phyloP scores from a whole-genome alignment of 345 rosid genomes.

The Eucalyptus sp. region DNA sequence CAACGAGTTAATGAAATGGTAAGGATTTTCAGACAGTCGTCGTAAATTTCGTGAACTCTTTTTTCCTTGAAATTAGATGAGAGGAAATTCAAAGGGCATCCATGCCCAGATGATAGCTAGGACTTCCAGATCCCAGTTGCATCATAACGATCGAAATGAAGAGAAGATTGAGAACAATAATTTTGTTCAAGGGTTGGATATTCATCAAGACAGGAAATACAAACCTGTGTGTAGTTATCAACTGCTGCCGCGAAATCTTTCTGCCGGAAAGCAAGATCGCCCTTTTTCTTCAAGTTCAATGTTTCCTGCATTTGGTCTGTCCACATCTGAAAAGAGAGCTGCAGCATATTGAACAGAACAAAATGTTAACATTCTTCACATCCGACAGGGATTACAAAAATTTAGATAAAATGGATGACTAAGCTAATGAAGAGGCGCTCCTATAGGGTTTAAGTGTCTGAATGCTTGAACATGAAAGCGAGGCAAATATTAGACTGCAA shows the following conservation, averaged over 20 bases:
- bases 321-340: slow-evolving; percentile 99
- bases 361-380: neutral
- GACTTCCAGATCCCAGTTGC: neutral
- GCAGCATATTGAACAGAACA: neutral
- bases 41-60: neutral
- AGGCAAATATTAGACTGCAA: neutral
- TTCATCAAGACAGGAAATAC: neutral
- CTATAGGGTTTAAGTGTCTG: neutral
- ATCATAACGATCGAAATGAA: neutral
- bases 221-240: slow-evolving; percentile 75
- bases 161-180: neutral
- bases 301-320: slow-evolving; percentile 94
- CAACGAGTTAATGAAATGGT: neutral
- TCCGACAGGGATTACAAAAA: neutral
- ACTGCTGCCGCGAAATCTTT: slow-evolving; percentile 58
- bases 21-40: neutral
- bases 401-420: neutral
- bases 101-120: neutral
- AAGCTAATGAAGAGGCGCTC: neutral
- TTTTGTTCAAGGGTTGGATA: neutral
- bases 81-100: neutral
- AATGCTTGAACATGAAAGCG: neutral
- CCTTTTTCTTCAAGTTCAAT: slow-evolving; percentile 72
- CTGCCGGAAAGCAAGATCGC: slow-evolving; percentile 79
- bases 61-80: neutral